A percentile compares a stretch with the other conserved stretches of the same genome.
phyloP scores from a whole-genome alignment of 1,284 basidiomycete species.

The Apiotrichum veenhuisii region DNA sequence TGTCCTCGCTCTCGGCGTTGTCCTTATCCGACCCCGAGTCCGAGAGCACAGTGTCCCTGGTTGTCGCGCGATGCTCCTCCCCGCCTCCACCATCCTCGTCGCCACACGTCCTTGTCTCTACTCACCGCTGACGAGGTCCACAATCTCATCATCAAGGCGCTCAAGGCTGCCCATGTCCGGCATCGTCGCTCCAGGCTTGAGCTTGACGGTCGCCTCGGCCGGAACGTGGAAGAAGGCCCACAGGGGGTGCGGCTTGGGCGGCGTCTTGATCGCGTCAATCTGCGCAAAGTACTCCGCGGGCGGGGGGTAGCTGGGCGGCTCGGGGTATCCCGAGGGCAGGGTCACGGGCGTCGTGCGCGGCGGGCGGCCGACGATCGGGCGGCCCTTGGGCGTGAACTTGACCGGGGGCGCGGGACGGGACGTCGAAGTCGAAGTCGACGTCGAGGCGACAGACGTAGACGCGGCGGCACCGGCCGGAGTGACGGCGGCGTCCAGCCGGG shows the following conservation, averaged over 20 bases:
- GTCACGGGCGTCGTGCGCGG: conserved; percentile 31
- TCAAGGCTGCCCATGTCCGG: conserved; percentile 33
- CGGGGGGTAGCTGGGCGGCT: conserved; percentile 38
- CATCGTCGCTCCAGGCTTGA: conserved; percentile 9
- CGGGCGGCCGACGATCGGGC: conserved; percentile 35
- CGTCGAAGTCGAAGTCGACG: conserved; percentile 1
- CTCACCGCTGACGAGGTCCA: conserved; percentile 35
- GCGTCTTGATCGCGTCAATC: conserved; percentile 20
- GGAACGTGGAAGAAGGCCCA: conserved; percentile 49
- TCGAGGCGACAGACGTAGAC: no score
- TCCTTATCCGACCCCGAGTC: no score
- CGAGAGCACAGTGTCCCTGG: not conserved
- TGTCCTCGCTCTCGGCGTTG: no score
- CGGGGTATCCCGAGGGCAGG: conserved; percentile 37
- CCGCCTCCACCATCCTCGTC: not conserved
- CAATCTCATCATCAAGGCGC: conserved; percentile 21
- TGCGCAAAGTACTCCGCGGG: conserved; percentile 27
- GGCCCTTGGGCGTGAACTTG: conserved; percentile 38
- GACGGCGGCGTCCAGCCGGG: conserved; percentile 7
- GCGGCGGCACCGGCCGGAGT: conserved; percentile 4
- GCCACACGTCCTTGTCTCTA: conserved; percentile 1
- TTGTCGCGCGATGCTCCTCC: not conserved
- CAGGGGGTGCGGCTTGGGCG: conserved; percentile 37
- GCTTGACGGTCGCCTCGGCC: conserved; percentile 9
- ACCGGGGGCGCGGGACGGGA: conserved; percentile 1